phyloP scores from a whole-genome alignment of 176 grass and related monocot genomes.

The Poa annua region DNA sequence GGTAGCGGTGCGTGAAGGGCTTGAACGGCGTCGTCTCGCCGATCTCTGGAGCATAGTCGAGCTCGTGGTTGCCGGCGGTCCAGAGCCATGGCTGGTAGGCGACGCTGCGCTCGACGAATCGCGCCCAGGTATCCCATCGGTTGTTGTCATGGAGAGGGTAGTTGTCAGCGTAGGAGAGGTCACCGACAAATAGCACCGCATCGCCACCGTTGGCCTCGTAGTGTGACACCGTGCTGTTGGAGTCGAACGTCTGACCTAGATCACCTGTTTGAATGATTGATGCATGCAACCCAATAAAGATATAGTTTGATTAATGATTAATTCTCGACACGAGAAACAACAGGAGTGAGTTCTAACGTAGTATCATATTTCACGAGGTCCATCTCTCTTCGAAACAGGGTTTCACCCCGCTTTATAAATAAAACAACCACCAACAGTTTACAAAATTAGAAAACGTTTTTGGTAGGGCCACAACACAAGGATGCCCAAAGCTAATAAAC shows the following conservation, averaged over 20 bases:
- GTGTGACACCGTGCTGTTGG: constrained; percentile 64
- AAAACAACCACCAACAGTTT: too few relatives aligned
- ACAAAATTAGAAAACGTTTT: too few relatives aligned
- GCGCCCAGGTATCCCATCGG: constrained; percentile 71
- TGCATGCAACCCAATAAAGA: too few relatives aligned
- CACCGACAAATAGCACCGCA: constrained; percentile 45
- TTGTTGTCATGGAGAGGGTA: constrained; percentile 62
- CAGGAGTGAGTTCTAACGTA: too few relatives aligned
- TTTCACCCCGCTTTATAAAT: too few relatives aligned
- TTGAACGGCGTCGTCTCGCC: constrained; percentile 65
- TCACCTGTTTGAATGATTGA: constrained; percentile 44
- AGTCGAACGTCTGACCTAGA: constrained; percentile 78
- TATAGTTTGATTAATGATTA: too few relatives aligned
- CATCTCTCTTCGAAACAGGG: too few relatives aligned
- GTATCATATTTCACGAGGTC: too few relatives aligned
- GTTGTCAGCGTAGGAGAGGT: constrained; percentile 75
- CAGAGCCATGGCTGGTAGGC: constrained; percentile 79
- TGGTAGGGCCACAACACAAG: too few relatives aligned
- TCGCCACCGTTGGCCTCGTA: constrained; percentile 48
- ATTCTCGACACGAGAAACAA: too few relatives aligned
- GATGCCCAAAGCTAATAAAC: too few relatives aligned
- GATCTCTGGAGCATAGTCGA: constrained; percentile 60
- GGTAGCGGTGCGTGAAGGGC: constrained; percentile 65
- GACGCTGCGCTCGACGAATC: constrained; percentile 59
- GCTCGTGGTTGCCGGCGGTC: constrained; percentile 74